Conservation (phyloP, 2,329 filamentous ascomycete species). For the Fusarium succisae region DNA sequence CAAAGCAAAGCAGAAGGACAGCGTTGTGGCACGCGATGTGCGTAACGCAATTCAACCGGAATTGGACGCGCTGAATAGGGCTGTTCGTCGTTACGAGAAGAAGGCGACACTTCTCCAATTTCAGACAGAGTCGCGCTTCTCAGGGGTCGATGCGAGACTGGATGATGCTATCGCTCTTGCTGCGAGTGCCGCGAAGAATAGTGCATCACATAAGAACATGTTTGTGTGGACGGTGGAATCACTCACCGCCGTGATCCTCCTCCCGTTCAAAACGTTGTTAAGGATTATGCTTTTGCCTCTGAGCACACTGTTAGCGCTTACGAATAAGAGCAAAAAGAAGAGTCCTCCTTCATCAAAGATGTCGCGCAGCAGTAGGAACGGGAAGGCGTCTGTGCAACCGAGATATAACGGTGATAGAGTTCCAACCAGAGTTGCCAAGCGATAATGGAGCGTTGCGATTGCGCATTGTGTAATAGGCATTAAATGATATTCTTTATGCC, state of each 20-base stretch:
- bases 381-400: slow-evolving; percentile 40
- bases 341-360: slow-evolving; percentile 28
- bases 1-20: slow-evolving; percentile 54
- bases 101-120: slow-evolving; percentile 78
- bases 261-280: slow-evolving; percentile 55
- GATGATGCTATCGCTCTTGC: slow-evolving; percentile 84
- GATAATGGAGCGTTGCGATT: slow-evolving; percentile 22
- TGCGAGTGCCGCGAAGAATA: slow-evolving; percentile 72
- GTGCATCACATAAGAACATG: slow-evolving; percentile 50
- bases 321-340: slow-evolving; percentile 48
- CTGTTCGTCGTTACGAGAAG: slow-evolving; percentile 91
- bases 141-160: slow-evolving; percentile 74
- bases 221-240: slow-evolving; percentile 52
- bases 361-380: slow-evolving; percentile 37
- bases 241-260: slow-evolving; percentile 46
- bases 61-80: slow-evolving; percentile 86
- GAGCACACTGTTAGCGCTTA: slow-evolving; percentile 48
- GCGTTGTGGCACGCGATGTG: slow-evolving; percentile 64
- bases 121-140: slow-evolving; percentile 79
- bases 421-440: slow-evolving; percentile 47
- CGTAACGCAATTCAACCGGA: slow-evolving; percentile 78
- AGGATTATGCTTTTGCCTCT: slow-evolving; percentile 56
- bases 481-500: slow-evolving; percentile 14
- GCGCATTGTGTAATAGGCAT: not conserved
- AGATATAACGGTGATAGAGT: slow-evolving; percentile 50